Conservation (phyloP, 768 basidiomycete genomes). For the Suillus weaverae region DNA sequence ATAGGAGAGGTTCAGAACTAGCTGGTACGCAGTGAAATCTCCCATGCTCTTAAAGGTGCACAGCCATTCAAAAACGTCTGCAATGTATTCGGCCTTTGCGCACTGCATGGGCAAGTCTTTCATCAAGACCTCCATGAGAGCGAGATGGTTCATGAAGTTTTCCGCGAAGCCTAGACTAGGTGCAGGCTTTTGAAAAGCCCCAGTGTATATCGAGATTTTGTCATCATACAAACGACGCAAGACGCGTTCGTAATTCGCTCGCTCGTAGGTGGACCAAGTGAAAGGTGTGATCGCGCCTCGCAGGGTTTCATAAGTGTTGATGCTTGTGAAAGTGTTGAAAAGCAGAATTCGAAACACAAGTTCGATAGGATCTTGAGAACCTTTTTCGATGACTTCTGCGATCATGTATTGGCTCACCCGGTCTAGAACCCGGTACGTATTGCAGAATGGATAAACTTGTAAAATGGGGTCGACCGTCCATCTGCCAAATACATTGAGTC, state of each 20-base stretch:
- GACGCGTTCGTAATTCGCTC: constrained; percentile 51
- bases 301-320: constrained; percentile 71
- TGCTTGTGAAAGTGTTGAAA: constrained; percentile 71
- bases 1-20: constrained; percentile 60
- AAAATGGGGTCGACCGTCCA: constrained; percentile 73
- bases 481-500: constrained; percentile 31
- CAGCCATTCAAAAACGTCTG: constrained; percentile 63
- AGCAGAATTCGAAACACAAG: constrained; percentile 70
- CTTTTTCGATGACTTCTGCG: constrained; percentile 66
- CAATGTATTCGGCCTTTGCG: constrained; percentile 50
- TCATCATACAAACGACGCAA: constrained; percentile 41
- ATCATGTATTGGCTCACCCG: constrained; percentile 70
- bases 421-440: constrained; percentile 74
- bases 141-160: constrained; percentile 61
- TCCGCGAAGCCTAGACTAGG: constrained; percentile 51
- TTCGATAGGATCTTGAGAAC: constrained; percentile 58
- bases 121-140: constrained; percentile 61
- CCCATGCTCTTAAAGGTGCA: constrained; percentile 68
- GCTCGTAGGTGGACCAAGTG: constrained; percentile 60
- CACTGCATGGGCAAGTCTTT: constrained; percentile 53
- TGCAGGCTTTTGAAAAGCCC: constrained; percentile 71
- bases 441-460: constrained; percentile 61
- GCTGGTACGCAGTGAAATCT: constrained; percentile 72
- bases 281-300: constrained; percentile 51
- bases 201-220: constrained; percentile 58